phyloP scores from a whole-genome alignment of 2,329 filamentous ascomycete species.

The Aspergillus brasiliensis region DNA sequence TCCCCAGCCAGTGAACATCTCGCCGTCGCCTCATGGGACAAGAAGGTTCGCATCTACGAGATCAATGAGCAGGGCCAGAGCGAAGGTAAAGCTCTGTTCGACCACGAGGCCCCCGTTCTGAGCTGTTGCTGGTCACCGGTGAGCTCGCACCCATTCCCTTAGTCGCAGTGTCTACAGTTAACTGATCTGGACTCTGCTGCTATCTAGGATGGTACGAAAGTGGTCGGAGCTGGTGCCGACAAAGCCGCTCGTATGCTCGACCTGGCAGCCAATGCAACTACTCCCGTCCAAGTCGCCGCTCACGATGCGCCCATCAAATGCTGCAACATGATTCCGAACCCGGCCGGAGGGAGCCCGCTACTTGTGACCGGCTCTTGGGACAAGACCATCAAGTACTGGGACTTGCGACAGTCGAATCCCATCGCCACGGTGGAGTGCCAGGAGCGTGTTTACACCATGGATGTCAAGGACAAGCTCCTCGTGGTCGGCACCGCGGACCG shows the following conservation, averaged over 20 bases:
- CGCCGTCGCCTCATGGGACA: constrained; percentile 93
- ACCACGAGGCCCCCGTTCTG: constrained; percentile 82
- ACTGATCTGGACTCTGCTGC: constrained; percentile 7
- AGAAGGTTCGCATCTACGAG: constrained; percentile 96
- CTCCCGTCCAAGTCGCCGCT: constrained; percentile 70
- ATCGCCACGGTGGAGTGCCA: constrained; percentile 51
- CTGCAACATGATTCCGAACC: constrained; percentile 75
- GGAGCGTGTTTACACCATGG: constrained; percentile 77
- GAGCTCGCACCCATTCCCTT: constrained; percentile 36
- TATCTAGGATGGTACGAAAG: constrained; percentile 81
- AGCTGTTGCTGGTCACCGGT: constrained; percentile 88
- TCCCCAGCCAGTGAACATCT: constrained; percentile 77
- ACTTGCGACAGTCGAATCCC: constrained; percentile 52
- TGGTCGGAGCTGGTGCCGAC: constrained; percentile 86
- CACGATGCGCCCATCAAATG: constrained; percentile 82
- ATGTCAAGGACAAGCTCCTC: constrained; percentile 82
- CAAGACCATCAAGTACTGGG: constrained; percentile 61
- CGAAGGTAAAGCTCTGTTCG: constrained; percentile 81
- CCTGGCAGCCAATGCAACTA: constrained; percentile 60
- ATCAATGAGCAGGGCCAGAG: constrained; percentile 76
- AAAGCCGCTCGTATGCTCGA: constrained; percentile 90
- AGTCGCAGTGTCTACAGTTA: not conserved
- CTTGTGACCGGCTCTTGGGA: constrained; percentile 79
- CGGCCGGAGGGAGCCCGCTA: constrained; percentile 62
- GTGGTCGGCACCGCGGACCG: constrained; percentile 92